Percentiles rank a stretch among this genome's conserved stretches.
phyloP scores from a whole-genome alignment of 768 basidiomycete species.

The Collybiopsis luxurians region DNA sequence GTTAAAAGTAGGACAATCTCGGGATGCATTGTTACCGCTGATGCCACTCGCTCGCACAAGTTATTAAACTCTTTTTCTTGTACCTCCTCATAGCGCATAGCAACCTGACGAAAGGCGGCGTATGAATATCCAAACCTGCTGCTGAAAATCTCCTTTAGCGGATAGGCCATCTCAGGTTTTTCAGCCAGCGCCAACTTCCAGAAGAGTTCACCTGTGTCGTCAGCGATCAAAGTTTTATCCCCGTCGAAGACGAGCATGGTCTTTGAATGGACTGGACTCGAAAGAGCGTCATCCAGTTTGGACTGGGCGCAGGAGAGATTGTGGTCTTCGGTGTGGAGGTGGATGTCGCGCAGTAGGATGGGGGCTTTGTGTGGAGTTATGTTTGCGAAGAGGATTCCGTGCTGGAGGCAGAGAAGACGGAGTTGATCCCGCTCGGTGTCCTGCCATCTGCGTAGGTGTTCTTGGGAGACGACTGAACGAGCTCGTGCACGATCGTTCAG shows the following conservation, averaged over 20 bases:
- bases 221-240: slow-evolving; percentile 18
- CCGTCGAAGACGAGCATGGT: slow-evolving; percentile 19
- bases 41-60: slow-evolving; percentile 16
- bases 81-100: slow-evolving; percentile 17
- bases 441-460: slow-evolving; percentile 20
- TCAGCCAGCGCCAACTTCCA: slow-evolving; percentile 11
- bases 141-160: slow-evolving; percentile 17
- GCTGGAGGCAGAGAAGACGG: slow-evolving; percentile 18
- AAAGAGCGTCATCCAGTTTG: slow-evolving; percentile 14
- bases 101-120: slow-evolving; percentile 19
- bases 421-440: slow-evolving; percentile 14
- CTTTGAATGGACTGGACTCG: neutral
- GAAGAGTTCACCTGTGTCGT: slow-evolving; percentile 20
- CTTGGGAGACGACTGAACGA: slow-evolving; percentile 13
- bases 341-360: slow-evolving; percentile 14
- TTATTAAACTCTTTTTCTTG: slow-evolving; percentile 13
- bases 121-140: slow-evolving; percentile 21
- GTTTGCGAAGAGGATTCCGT: slow-evolving; percentile 16
- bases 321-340: slow-evolving; percentile 9
- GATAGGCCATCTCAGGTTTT: slow-evolving; percentile 6
- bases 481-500: slow-evolving; percentile 11
- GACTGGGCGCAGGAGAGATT: slow-evolving; percentile 15
- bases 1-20: slow-evolving; percentile 14
- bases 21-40: slow-evolving; percentile 13
- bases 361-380: slow-evolving; percentile 12